Evolutionary conservation across 768 basidiomycete genomes (phyloP).

Genomic region (Leucosporidium yakuticum): DNA sequence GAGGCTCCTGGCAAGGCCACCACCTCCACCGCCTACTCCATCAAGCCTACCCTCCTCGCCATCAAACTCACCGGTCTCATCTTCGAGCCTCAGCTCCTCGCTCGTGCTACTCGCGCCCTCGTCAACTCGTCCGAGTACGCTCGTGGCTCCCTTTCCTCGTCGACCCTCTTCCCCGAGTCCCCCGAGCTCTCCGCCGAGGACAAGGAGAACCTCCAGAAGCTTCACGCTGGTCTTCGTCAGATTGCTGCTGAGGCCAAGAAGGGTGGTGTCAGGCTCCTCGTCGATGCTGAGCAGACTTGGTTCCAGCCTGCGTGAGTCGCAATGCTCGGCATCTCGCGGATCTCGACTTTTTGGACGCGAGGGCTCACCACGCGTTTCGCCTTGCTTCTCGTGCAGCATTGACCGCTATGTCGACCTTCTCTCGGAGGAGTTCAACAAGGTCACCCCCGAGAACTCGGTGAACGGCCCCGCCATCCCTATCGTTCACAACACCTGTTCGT

Average conservation of each 20-base stretch:
- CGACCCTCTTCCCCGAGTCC: conserved; percentile 22
- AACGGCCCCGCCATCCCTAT: conserved; percentile 6
- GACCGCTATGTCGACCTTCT: conserved; percentile 37
- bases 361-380: too few relatives aligned
- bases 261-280: conserved; percentile 35
- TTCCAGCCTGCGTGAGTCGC: conserved; percentile 35
- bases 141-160: conserved; percentile 11
- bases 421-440: conserved; percentile 37
- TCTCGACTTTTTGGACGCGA: not conserved
- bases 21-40: not conserved
- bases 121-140: conserved; percentile 1
- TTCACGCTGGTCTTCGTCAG: conserved; percentile 31
- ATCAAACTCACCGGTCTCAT: conserved; percentile 37
- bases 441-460: conserved; percentile 1
- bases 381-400: conserved; percentile 15
- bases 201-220: conserved; percentile 27
- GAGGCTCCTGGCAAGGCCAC: not conserved
- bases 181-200: conserved; percentile 31
- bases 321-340: not conserved
- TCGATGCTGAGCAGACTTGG: conserved; percentile 41
- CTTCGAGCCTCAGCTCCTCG: conserved; percentile 25
- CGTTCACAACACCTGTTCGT: conserved; percentile 3
- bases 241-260: conserved; percentile 31
- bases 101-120: conserved; percentile 27
- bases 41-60: conserved; percentile 35